These are phyloP conservation scores for Lumnitzera racemosa DNA, from an alignment of 345 rosid species.

Conservation along the genomic window DNA sequence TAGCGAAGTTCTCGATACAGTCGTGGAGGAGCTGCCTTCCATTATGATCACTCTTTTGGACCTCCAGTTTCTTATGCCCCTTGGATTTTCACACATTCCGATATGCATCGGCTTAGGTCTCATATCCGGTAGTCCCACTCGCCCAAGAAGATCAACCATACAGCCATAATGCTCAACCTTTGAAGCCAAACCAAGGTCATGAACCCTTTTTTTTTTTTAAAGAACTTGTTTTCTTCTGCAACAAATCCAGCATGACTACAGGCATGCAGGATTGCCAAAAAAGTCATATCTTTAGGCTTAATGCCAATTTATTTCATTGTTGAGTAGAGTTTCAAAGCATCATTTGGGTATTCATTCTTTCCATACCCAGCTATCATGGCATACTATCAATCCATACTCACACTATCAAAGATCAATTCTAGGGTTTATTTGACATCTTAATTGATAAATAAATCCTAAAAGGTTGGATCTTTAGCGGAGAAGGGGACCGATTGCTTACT, in stretches of 20 bases:
- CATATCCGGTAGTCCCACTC: slow-evolving; percentile 41
- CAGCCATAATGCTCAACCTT: slow-evolving; percentile 53
- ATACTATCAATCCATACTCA: slow-evolving; percentile 39
- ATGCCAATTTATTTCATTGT: slow-evolving; percentile 31
- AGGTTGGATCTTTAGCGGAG: no score
- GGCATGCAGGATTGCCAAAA: slow-evolving; percentile 35
- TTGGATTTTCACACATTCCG: no score
- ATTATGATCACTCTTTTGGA: no score
- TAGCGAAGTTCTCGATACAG: no score
- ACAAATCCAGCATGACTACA: slow-evolving; percentile 54
- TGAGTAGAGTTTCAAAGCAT: slow-evolving; percentile 29
- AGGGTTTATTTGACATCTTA: no score
- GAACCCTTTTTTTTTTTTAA: slow-evolving; percentile 31
- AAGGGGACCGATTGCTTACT: no score
- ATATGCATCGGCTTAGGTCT: slow-evolving; percentile 28
- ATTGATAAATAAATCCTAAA: no score
- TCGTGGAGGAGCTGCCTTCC: no score
- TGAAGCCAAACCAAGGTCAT: slow-evolving; percentile 21
- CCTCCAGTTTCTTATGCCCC: no score
- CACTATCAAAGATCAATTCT: no score
- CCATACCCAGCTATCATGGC: slow-evolving; percentile 39
- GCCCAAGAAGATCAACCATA: slow-evolving; percentile 52
- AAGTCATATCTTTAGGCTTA: slow-evolving; percentile 35
- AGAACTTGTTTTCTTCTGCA: slow-evolving; percentile 27
- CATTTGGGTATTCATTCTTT: slow-evolving; percentile 32